Base-by-base conservation (phyloP, 371 early-diverging fungal genomes). In the Zopfochytrium polystomum region DNA sequence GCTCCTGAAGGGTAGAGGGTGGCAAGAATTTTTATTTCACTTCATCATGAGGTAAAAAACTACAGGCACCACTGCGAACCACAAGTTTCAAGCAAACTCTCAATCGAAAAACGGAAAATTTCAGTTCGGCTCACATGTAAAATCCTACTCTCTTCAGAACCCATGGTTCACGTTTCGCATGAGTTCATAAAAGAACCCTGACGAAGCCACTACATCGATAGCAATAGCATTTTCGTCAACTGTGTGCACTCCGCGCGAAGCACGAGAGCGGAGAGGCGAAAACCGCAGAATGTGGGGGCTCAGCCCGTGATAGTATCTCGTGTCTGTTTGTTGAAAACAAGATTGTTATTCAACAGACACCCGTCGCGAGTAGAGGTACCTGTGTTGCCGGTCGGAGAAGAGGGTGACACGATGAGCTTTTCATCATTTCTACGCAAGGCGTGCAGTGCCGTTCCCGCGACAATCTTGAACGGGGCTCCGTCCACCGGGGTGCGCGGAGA, bases 171-270 rank as follows among this genome's bases (percentile, higher is more conserved):
- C 65, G 42, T 65, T 65, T 5, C 75, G 53, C 27, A 74, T 59
- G 5, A 74, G 43, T 52, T 68, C 59, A 49, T 60, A 66, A 60
- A 60, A 74, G 62, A 74, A 74, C n/a, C 59, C 58, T 15, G 69
- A 61, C 34, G 44, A 22, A 2, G 43, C 65, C 7, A 70, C 62
- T 15, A 65, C 35, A n/a, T 34, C 49, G 6, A 32, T 57, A 22
- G 70, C 56, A 6, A 23, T 44, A 29, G 61, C 60, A 22, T 58
- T 45, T 46, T 74, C 74, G 42, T 74, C 68, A 18, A 74, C 71
- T 1, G 75, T 74, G 52, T 74, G 75, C n/a, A 71, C 35, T 22
- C 48, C 25, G 38, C 55, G 35, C n/a, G n/a, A n/a, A n/a, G n/a
- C n/a, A 1, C 26, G 47, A 27, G 43, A 44, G 3, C 63, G 51